These are phyloP conservation scores for Murraya paniculata DNA, from an alignment of 345 rosid genomes.

Conservation along the genomic window DNA sequence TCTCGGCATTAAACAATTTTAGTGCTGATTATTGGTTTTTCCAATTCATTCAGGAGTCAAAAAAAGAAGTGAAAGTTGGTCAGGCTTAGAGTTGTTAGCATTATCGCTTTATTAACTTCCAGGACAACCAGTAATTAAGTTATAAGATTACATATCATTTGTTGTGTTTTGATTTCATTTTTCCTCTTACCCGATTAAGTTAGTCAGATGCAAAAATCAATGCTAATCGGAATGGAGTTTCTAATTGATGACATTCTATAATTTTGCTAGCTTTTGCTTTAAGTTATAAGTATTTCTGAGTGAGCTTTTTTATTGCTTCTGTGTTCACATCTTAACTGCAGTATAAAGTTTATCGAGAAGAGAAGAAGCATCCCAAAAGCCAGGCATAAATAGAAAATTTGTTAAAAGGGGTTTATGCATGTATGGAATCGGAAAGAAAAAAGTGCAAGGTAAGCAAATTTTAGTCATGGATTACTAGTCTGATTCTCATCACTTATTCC, in stretches of 20 bases:
- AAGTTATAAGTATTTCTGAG: not conserved
- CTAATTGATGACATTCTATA: not conserved
- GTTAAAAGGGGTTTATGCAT: not conserved
- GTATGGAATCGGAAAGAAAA: not conserved
- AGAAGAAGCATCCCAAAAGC: not conserved
- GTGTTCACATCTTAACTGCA: not conserved
- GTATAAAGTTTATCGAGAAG: not conserved
- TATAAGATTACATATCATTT: not conserved
- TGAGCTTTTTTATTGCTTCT: not conserved
- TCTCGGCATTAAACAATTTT: not conserved
- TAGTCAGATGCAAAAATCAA: not conserved
- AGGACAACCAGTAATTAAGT: too few relatives aligned
- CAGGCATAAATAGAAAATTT: not conserved
- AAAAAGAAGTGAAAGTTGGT: not conserved
- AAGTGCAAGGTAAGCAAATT: not conserved
- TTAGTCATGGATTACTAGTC: not conserved
- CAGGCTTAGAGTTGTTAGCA: too few relatives aligned
- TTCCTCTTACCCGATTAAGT: not conserved
- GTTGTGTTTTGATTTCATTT: not conserved
- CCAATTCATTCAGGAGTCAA: not conserved
- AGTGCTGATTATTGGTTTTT: not conserved
- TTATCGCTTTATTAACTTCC: too few relatives aligned
- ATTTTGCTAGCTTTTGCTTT: not conserved
- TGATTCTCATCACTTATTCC: not conserved
- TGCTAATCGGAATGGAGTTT: not conserved